Base-by-base conservation (phyloP, 768 basidiomycete genomes). In the Pleurotus salmoneostramineus region DNA sequence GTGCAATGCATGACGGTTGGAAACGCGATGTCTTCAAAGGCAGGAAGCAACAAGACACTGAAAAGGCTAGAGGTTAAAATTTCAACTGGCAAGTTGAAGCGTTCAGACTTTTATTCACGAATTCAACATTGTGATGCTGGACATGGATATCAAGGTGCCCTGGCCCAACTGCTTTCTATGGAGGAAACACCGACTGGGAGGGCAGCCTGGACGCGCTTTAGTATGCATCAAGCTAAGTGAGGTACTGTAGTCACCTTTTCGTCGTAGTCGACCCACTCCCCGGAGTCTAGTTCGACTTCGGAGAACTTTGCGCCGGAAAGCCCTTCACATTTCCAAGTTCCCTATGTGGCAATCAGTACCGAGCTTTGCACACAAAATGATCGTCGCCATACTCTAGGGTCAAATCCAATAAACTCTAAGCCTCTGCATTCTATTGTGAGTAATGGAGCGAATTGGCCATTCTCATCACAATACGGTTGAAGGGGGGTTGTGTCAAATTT, bases 191-290 rank as follows among this genome's bases (percentile, higher is more conserved):
- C 79, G 12, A 94, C 91, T 3, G 90, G 87, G 12, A 80, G 68
- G 15, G 75, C 74, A 11, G 79, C 77, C 90, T 88, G 59, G 33
- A 31, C 5, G 47, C 40, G 34, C 14, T 21, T 14, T 32, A 46
- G 8, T 31, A 58, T 61, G 51, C 60, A 57, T 3, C 27, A 58
- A 14, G 33, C 14, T 14, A 1, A 14, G 40, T 60, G 50, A 6
- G 21, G 35, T 46, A 58, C 10, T 8, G 31, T 17, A 36, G 72
- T 45, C 60, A 88, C 93, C 81, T 94, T 93, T 69, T 96, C 93
- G 63, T 96, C 93, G 63, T 96, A 96, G 64, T 95, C 93, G 10
- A 77, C 82, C 94, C 94, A 96, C 68, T 87, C 84, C 3, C 77
- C 82, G 31, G 87, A 84, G 0, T 68, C 69, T 43, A 92, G 73